These are phyloP conservation scores for Ustilago trichophora DNA, from an alignment of 1,284 basidiomycete genomes.

Conservation along the genomic window DNA sequence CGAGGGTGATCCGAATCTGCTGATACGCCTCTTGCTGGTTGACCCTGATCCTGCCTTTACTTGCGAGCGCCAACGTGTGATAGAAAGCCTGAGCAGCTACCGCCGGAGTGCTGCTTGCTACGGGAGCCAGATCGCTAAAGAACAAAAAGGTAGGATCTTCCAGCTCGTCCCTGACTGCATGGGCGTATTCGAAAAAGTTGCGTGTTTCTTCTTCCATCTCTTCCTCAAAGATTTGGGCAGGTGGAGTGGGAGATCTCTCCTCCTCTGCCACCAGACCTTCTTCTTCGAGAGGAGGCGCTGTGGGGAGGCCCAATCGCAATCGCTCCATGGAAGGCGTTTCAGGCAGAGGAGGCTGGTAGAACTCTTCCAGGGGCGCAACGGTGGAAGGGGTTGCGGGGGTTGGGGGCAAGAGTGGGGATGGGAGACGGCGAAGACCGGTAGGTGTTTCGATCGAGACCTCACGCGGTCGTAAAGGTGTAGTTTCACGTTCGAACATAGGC, in stretches of 20 bases:
- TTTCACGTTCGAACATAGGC: constrained; percentile 23
- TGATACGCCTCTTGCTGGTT: constrained; percentile 60
- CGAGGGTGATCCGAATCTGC: constrained; percentile 46
- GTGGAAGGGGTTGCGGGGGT: constrained; percentile 20
- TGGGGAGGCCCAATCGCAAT: constrained; percentile 16
- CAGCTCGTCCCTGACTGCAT: constrained; percentile 14
- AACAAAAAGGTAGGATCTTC: constrained; percentile 35
- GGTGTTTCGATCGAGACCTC: constrained; percentile 42
- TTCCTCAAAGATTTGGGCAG: constrained; percentile 13
- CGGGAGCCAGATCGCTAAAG: constrained; percentile 44
- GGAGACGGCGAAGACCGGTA: constrained; percentile 20
- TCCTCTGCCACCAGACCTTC: background rate
- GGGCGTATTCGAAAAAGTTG: constrained; percentile 45
- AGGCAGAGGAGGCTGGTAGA: constrained; percentile 1
- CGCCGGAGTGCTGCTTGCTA: constrained; percentile 33
- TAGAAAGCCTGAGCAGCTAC: constrained; percentile 65
- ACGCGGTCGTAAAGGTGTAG: constrained; percentile 21
- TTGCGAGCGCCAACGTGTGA: constrained; percentile 58
- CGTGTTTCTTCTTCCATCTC: constrained; percentile 38
- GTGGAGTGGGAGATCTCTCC: constrained; percentile 15
- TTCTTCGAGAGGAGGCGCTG: background rate
- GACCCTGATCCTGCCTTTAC: constrained; percentile 43
- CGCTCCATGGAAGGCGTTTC: constrained; percentile 19
- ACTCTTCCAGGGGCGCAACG: constrained; percentile 19
- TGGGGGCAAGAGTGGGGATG: constrained; percentile 17